A percentile compares a stretch with the other conserved stretches of the same genome.
Conservation (phyloP, 2,329 filamentous ascomycete genomes). For the Aspergillus caelatus region DNA sequence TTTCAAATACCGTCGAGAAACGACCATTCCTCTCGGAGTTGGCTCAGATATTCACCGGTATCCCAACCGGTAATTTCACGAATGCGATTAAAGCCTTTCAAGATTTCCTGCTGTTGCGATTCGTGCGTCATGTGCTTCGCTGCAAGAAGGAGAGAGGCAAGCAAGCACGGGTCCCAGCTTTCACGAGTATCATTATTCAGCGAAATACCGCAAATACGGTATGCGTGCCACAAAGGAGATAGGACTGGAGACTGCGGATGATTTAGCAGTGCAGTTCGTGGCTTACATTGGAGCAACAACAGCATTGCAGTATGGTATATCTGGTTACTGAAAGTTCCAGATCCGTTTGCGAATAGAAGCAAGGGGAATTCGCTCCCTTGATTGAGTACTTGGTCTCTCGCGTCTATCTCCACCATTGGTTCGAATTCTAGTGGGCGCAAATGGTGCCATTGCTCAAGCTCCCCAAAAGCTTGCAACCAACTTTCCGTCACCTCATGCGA, state of each 20-base stretch:
- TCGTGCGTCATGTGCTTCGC: slow-evolving; percentile 57
- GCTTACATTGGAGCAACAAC: slow-evolving; percentile 52
- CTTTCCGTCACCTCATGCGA: slow-evolving; percentile 12
- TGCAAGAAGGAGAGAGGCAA: slow-evolving; percentile 59
- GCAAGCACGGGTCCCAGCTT: slow-evolving; percentile 53
- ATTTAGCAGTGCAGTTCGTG: slow-evolving; percentile 34
- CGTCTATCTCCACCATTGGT: slow-evolving; percentile 39
- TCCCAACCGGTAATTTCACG: slow-evolving; percentile 50
- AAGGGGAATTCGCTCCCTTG: slow-evolving; percentile 33
- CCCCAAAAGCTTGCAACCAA: slow-evolving; percentile 30
- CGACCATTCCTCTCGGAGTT: slow-evolving; percentile 28
- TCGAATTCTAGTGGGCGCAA: slow-evolving; percentile 30
- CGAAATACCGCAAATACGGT: slow-evolving; percentile 59
- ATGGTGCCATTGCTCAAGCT: slow-evolving; percentile 33
- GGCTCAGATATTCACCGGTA: slow-evolving; percentile 19
- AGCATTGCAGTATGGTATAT: slow-evolving; percentile 61
- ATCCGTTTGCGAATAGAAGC: slow-evolving; percentile 52
- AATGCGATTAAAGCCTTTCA: slow-evolving; percentile 45
- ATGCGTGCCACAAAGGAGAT: slow-evolving; percentile 59
- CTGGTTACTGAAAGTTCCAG: slow-evolving; percentile 53
- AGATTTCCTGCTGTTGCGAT: slow-evolving; percentile 49
- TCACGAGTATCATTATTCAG: slow-evolving; percentile 61
- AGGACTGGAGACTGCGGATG: slow-evolving; percentile 25
- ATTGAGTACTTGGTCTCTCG: slow-evolving; percentile 24
- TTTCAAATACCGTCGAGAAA: slow-evolving; percentile 23